Percentiles rank a stretch among this genome's conserved stretches.
Evolutionary conservation across 176 grass and related monocot genomes (phyloP).

Genomic region (Puccinellia tenuiflora): DNA sequence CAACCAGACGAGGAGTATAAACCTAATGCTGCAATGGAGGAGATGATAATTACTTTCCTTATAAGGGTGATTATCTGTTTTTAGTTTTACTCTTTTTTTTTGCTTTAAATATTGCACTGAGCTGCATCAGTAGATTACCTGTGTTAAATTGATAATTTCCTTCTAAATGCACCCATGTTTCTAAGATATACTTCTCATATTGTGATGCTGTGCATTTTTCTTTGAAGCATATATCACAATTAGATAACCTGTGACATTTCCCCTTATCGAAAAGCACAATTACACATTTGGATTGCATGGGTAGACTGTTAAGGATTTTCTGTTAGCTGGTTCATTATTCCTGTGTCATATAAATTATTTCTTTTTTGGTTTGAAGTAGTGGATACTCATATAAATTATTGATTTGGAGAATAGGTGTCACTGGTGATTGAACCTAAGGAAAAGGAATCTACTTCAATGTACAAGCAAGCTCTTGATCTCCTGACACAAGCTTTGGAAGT

Average conservation of each 20-base stretch:
- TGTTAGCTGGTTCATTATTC: neutral
- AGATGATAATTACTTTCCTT: slow-evolving; percentile 99
- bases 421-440: slow-evolving; percentile 96
- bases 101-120: neutral
- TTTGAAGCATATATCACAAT: neutral
- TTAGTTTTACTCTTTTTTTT: neutral
- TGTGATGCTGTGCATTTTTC: neutral
- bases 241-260: neutral
- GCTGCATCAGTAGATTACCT: neutral
- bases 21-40: slow-evolving; percentile 99
- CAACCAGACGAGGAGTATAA: slow-evolving; percentile 97
- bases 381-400: slow-evolving; percentile 20
- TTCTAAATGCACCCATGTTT: neutral
- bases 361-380: neutral
- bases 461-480: slow-evolving; percentile 92
- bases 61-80: slow-evolving; percentile 63
- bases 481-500: slow-evolving; percentile 94
- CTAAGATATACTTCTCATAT: neutral
- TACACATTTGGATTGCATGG: neutral
- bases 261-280: neutral
- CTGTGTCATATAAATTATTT: neutral
- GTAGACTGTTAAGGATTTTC: neutral
- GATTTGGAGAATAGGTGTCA: slow-evolving; percentile 59
- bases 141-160: neutral
- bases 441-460: slow-evolving; percentile 93